Percentiles rank a stretch among this genome's conserved stretches.
phyloP scores from a whole-genome alignment of 768 basidiomycete species.

The Naganishia vaughanmartiniae region DNA sequence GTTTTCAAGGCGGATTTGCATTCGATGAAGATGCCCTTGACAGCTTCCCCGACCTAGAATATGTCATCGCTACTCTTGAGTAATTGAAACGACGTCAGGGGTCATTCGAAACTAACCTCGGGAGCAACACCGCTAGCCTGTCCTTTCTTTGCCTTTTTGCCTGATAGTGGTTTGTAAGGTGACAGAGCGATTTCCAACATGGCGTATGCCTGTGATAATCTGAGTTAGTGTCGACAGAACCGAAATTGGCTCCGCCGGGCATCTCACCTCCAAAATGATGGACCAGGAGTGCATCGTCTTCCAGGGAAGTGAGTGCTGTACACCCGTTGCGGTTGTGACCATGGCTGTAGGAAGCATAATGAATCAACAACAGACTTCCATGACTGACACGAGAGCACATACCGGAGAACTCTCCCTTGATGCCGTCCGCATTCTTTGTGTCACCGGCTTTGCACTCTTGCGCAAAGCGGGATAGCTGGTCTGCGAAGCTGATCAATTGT shows the following conservation, averaged over 20 bases:
- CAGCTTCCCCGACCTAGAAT: conserved; percentile 19
- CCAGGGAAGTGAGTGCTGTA: not conserved
- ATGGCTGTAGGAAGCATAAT: not conserved
- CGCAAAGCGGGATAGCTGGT: not conserved
- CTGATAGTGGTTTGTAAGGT: conserved; percentile 25
- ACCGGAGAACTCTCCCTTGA: conserved; percentile 2
- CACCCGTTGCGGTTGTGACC: not conserved
- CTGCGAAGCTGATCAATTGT: conserved; percentile 6
- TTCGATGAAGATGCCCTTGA: conserved; percentile 9
- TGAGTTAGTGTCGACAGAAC: not conserved
- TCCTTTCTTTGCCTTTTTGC: conserved; percentile 29
- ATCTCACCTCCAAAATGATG: conserved; percentile 12
- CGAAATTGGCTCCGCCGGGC: not conserved
- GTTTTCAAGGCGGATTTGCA: conserved; percentile 10
- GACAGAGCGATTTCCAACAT: conserved; percentile 29
- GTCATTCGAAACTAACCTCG: not conserved
- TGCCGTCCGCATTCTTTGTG: not conserved
- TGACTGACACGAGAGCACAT: not conserved
- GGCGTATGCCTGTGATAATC: conserved; percentile 14
- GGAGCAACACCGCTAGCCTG: not conserved
- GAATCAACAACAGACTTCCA: not conserved
- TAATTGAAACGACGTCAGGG: not conserved
- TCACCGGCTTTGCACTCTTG: not conserved
- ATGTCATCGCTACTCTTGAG: not conserved
- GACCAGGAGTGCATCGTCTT: conserved; percentile 19